Evolutionary conservation across 2,329 filamentous ascomycete genomes (phyloP).

Genomic region (Pseudocercospora eumusae): DNA sequence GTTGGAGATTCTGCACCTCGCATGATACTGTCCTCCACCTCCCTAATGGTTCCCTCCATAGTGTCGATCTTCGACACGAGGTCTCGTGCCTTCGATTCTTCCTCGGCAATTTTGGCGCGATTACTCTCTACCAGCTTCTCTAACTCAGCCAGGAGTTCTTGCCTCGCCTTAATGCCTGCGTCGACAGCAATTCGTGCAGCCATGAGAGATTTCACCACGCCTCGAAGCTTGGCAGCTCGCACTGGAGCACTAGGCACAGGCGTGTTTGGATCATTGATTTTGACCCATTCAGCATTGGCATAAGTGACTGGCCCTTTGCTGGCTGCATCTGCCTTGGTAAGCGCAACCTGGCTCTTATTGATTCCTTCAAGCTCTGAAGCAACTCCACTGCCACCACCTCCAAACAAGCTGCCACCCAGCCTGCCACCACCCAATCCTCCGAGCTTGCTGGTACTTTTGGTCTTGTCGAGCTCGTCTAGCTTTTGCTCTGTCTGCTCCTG

Average conservation of each 20-base stretch:
- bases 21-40: constrained; percentile 91
- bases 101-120: constrained; percentile 66
- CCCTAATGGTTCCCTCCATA: constrained; percentile 79
- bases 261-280: constrained; percentile 71
- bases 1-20: constrained; percentile 68
- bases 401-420: constrained; percentile 71
- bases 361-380: constrained; percentile 77
- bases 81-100: constrained; percentile 66
- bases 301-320: constrained; percentile 67
- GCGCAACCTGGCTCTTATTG: constrained; percentile 70
- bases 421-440: constrained; percentile 32
- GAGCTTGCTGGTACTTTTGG: constrained; percentile 28
- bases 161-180: constrained; percentile 83
- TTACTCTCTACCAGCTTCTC: constrained; percentile 80
- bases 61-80: constrained; percentile 67
- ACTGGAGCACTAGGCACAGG: constrained; percentile 79
- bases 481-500: constrained; percentile 78
- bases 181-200: constrained; percentile 86
- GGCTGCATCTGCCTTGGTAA: constrained; percentile 70
- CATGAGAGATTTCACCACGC: constrained; percentile 84
- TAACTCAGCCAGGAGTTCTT: constrained; percentile 73
- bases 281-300: constrained; percentile 80
- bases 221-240: constrained; percentile 84
- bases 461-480: constrained; percentile 66
- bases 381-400: constrained; percentile 56